Evolutionary conservation across 2,329 filamentous ascomycete species (phyloP).

Genomic region (Cryphonectria carpinicola): DNA sequence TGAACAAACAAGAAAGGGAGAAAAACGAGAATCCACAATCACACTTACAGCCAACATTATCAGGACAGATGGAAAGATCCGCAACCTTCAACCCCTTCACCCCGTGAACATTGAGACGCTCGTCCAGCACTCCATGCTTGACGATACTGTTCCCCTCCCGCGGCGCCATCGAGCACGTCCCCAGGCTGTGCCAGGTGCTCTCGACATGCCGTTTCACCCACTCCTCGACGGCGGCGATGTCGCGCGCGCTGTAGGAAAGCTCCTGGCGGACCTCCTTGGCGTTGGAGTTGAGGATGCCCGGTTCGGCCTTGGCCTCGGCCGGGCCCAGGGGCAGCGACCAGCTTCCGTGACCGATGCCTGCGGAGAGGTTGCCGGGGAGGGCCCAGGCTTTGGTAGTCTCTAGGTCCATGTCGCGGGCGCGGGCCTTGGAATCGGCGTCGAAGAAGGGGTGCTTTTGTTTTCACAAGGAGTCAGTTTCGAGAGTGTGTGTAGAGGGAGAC

Average conservation of each 20-base stretch:
- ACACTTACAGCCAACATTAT: slow-evolving; percentile 72
- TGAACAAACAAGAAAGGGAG: slow-evolving; percentile 39
- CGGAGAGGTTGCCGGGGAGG: slow-evolving; percentile 70
- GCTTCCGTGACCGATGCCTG: slow-evolving; percentile 73
- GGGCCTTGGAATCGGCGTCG: slow-evolving; percentile 69
- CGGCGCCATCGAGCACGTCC: slow-evolving; percentile 79
- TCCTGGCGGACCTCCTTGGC: slow-evolving; percentile 62
- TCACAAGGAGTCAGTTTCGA: slow-evolving; percentile 41
- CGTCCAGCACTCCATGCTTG: slow-evolving; percentile 77
- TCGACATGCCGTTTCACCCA: slow-evolving; percentile 74
- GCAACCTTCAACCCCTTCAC: slow-evolving; percentile 79
- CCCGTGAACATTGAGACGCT: slow-evolving; percentile 77
- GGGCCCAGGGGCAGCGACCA: slow-evolving; percentile 66
- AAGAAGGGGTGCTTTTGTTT: slow-evolving; percentile 68
- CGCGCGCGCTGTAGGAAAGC: slow-evolving; percentile 65
- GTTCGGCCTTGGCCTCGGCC: slow-evolving; percentile 53
- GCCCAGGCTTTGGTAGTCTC: slow-evolving; percentile 77
- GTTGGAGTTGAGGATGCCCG: slow-evolving; percentile 64
- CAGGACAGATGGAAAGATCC: slow-evolving; percentile 75
- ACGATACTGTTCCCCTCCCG: slow-evolving; percentile 78
- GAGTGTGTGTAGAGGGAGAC: too few species aligned
- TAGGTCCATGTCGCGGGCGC: slow-evolving; percentile 74
- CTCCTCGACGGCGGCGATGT: slow-evolving; percentile 61
- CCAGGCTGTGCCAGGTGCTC: slow-evolving; percentile 71
- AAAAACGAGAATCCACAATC: neutral